Conservation (phyloP, 2,329 filamentous ascomycete species). For the Claviceps quebecensis region DNA sequence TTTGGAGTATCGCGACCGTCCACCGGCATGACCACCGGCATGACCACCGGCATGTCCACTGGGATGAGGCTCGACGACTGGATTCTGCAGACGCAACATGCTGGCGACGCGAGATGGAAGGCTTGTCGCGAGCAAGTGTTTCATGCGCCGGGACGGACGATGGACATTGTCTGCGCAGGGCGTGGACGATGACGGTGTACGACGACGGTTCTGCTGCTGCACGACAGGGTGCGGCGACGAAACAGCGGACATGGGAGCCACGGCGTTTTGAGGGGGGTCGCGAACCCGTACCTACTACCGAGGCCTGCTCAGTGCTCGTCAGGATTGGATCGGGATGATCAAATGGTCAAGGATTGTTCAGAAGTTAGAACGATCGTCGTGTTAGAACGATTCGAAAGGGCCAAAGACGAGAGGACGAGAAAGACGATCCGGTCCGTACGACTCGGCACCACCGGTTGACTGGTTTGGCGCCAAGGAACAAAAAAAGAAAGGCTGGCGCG, state of each 20-base stretch:
- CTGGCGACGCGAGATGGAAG: not conserved
- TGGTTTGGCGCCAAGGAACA: no score
- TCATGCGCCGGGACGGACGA: not conserved
- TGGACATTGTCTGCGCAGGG: not conserved
- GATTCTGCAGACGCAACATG: slow-evolving; percentile 4
- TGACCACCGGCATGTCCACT: slow-evolving; percentile 16
- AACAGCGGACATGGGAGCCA: not conserved
- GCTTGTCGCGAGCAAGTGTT: not conserved
- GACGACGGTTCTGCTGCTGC: no score
- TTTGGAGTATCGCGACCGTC: slow-evolving; percentile 44
- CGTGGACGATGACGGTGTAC: not conserved
- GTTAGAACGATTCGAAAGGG: no score
- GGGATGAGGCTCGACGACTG: slow-evolving; percentile 1
- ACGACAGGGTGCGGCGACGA: not conserved
- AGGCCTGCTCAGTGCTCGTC: no score
- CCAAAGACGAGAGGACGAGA: no score
- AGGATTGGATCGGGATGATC: no score
- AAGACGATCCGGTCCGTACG: no score
- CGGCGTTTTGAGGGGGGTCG: slow-evolving; percentile 22
- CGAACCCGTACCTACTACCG: no score
- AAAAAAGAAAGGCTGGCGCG: no score
- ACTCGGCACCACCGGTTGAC: no score
- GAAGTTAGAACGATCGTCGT: no score
- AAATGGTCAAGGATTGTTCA: no score
- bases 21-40: slow-evolving; percentile 11